These are phyloP conservation scores for Ettlia oleoabundans DNA, from an alignment of 139 green algal genomes.

Conservation along the genomic window DNA sequence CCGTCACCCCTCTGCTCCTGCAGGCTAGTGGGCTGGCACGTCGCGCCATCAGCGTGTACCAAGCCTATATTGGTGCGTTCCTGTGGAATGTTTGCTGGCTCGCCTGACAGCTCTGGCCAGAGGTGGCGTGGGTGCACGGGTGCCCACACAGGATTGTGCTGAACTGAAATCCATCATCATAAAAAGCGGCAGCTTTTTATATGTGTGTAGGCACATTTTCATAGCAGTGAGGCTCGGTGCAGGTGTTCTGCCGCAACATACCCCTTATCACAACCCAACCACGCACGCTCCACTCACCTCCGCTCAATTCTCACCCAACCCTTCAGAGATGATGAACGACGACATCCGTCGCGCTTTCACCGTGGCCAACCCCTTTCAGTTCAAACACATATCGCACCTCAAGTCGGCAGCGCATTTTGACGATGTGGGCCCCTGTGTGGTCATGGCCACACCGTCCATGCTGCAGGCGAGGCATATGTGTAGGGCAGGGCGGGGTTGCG, in stretches of 20 bases:
- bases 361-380: conserved; percentile 95
- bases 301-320: too few species aligned
- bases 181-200: too few species aligned
- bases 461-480: conserved; percentile 65
- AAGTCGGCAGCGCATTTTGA: conserved; percentile 71
- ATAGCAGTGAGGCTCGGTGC: too few species aligned
- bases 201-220: too few species aligned
- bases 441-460: conserved; percentile 96
- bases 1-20: not conserved
- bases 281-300: too few species aligned
- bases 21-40: conserved; percentile 73
- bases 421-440: conserved; percentile 89
- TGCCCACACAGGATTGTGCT: too few species aligned
- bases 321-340: conserved; percentile 97
- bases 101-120: too few species aligned
- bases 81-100: too few species aligned
- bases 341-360: conserved; percentile 89
- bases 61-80: conserved; percentile 99
- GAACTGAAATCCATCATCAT: too few species aligned
- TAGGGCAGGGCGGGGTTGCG: not conserved
- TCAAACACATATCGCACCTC: conserved; percentile 91
- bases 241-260: too few species aligned
- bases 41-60: conserved; percentile 83
- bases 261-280: too few species aligned
- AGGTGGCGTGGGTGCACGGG: too few species aligned